phyloP scores from a whole-genome alignment of 495 filamentous ascomycete genomes.

The Tricharina praecox region DNA sequence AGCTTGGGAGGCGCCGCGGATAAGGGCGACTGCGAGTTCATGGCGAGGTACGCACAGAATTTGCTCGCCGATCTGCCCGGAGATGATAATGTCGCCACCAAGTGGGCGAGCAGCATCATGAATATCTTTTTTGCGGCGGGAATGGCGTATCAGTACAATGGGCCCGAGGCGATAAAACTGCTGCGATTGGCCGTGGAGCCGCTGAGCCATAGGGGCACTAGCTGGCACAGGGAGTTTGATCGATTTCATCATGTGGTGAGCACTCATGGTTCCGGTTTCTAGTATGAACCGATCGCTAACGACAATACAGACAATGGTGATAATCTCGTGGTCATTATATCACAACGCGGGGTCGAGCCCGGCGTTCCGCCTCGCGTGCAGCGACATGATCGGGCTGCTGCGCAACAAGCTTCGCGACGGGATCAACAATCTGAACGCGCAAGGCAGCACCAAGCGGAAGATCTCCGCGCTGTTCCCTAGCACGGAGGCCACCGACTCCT shows the following conservation, averaged over 20 bases:
- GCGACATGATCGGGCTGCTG: neutral
- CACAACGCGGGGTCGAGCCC: neutral
- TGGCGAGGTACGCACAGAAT: conserved; percentile 4
- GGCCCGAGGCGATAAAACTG: neutral
- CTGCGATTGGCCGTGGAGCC: neutral
- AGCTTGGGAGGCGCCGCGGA: neutral
- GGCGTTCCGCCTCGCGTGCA: neutral
- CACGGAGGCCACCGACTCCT: neutral
- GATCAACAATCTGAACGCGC: neutral
- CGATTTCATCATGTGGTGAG: conserved; percentile 4
- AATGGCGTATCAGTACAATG: conserved; percentile 5
- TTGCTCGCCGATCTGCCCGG: neutral
- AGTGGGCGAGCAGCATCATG: neutral
- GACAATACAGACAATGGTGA: conserved; percentile 1
- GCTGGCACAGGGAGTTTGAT: conserved; percentile 4
- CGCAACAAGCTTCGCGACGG: neutral
- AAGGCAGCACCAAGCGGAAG: neutral
- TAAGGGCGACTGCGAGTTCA: conserved; percentile 5
- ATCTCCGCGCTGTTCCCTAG: neutral
- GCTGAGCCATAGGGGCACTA: neutral
- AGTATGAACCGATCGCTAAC: neutral
- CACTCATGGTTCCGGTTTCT: neutral
- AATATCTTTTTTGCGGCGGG: conserved; percentile 2
- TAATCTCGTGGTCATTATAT: conserved; percentile 4
- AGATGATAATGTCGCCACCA: neutral